Conservation (phyloP, 192 early-diverging fungal genomes). For the Oehlia diaphana region DNA sequence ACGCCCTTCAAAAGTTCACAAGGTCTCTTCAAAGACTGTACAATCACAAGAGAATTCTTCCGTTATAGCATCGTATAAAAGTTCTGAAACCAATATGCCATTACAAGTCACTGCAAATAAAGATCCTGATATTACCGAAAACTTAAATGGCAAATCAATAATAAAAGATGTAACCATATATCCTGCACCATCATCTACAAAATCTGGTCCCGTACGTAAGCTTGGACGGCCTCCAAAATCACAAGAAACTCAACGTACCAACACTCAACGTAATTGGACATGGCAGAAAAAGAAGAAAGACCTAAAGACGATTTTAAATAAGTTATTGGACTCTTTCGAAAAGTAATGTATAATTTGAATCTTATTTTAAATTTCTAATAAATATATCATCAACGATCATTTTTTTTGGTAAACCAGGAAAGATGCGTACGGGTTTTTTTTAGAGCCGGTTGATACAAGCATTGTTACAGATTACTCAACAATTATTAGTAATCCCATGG, state of each 20-base stretch:
- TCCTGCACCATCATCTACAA: neutral
- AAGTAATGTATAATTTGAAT: neutral
- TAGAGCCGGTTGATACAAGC: conserved; percentile 78
- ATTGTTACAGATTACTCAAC: conserved; percentile 77
- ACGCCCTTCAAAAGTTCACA: neutral
- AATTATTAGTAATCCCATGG: conserved; percentile 86
- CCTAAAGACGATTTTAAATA: conserved; percentile 8
- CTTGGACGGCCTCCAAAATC: conserved; percentile 16
- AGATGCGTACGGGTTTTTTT: conserved; percentile 87
- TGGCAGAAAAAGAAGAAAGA: conserved; percentile 23
- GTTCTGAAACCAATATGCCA: neutral
- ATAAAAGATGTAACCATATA: neutral
- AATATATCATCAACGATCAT: neutral
- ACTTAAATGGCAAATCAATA: neutral
- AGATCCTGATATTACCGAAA: neutral
- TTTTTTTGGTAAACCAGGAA: conserved; percentile 40
- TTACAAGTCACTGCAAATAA: neutral
- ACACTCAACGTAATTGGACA: neutral
- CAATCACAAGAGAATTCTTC: neutral
- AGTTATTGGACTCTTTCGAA: conserved; percentile 13
- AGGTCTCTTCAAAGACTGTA: neutral
- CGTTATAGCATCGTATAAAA: neutral
- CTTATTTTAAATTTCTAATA: neutral
- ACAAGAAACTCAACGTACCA: neutral
- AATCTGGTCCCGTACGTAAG: neutral